These are phyloP conservation scores for Entonaema liquescens DNA, from an alignment of 495 filamentous ascomycete genomes.

Conservation along the genomic window DNA sequence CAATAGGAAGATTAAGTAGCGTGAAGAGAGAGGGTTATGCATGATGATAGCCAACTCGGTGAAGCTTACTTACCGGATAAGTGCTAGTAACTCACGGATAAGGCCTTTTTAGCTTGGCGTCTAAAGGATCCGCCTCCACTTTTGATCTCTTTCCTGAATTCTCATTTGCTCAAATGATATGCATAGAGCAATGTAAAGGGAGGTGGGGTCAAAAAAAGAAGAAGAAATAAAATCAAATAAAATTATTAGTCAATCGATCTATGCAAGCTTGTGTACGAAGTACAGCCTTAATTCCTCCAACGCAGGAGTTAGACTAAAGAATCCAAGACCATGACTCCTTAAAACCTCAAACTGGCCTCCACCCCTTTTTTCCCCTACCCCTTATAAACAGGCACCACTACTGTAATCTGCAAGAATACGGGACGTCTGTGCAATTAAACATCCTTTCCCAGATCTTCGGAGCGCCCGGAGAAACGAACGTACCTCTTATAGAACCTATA, in stretches of 20 bases:
- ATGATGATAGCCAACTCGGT: neutral
- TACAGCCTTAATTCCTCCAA: constrained; percentile 18
- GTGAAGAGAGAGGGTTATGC: too few species aligned
- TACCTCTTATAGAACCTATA: neutral
- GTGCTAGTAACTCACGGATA: neutral
- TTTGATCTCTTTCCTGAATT: neutral
- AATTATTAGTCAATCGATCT: constrained; percentile 3
- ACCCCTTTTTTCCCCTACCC: constrained; percentile 13
- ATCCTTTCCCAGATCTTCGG: neutral
- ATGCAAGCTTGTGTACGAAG: neutral
- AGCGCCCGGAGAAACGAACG: constrained; percentile 10
- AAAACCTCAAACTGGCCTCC: constrained; percentile 35
- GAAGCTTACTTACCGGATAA: neutral
- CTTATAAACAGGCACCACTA: constrained; percentile 12
- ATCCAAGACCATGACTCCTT: constrained; percentile 12
- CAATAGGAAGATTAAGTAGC: neutral
- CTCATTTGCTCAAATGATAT: constrained; percentile 12
- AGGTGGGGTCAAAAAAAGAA: neutral
- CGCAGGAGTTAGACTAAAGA: neutral
- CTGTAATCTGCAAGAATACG: constrained; percentile 22
- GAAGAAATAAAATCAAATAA: constrained; percentile 7
- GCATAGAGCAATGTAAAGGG: neutral
- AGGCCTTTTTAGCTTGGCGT: neutral
- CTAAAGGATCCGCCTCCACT: neutral
- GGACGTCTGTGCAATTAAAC: constrained; percentile 26